Evolutionary conservation across 352 stramenopile genomes (phyloP), one percentile per base, ranked within the genome.

Genomic region (Phytophthora pseudosyringae): DNA sequence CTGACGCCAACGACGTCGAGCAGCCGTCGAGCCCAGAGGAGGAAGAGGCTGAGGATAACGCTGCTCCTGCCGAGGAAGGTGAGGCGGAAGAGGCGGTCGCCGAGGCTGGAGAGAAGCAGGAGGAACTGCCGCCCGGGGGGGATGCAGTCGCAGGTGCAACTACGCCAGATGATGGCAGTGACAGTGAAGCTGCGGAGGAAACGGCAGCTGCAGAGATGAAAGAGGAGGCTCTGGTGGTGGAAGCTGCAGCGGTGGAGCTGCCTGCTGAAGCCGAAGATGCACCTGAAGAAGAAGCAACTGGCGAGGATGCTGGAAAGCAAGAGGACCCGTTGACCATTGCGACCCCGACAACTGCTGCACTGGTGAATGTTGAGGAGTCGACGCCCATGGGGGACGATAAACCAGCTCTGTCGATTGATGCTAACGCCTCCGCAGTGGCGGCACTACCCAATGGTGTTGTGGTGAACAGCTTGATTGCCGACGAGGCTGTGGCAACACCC

Each of bases 401-500:
- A 41, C 50, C 49, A 31, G 39, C n/a, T 16, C 47, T 73, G 35
- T 47, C 40, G 11, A 59, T 64, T 44, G 69, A 67, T 52, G 43
- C 36, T 21, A 44, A 71, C 6, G 50, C 36, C 3, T 9, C 33
- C 13, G 13, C 26, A 36, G 44, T 21, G 21, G 21, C 21, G 5
- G 29, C 28, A 38, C 5, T 47, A 21, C 35, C 47, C 21, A 57
- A 51, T 58, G 43, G 33, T n/a, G 18, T 40, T 33, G 35, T n/a
- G 4, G 13, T 18, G 8, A 67, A 51, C 10, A 44, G 10, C 28
- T 62, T 76, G 26, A 41, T 70, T 25, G 44, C 3, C 5, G 45
- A 73, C 5, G 46, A 43, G 64, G 63, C 45, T 29, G 46, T 73
- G 10, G 64, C 60, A 41, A 79, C 59, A 7, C 64, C 67, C 8